A percentile compares a stretch with the other conserved stretches of the same genome.
These are phyloP conservation scores for Xanthoparmelia taractica DNA, from an alignment of 495 filamentous ascomycete genomes.

Conservation along the genomic window DNA sequence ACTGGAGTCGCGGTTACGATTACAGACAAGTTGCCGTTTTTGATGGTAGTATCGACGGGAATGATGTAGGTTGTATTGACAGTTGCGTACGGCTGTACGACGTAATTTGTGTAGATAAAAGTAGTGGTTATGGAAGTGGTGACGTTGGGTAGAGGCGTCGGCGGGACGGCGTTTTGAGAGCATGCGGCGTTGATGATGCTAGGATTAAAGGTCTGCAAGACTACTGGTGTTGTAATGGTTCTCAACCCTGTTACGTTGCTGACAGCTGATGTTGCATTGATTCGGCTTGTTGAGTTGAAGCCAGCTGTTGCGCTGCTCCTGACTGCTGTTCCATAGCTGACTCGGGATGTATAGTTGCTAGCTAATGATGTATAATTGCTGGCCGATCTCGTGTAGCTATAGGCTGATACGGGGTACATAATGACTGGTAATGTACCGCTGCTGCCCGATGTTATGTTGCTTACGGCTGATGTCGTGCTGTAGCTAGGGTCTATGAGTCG, in stretches of 20 bases:
- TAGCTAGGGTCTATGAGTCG: not conserved
- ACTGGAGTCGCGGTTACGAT: not conserved
- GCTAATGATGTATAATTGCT: not conserved
- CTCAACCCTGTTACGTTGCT: not conserved
- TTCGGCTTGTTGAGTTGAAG: not conserved
- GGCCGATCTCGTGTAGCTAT: not conserved
- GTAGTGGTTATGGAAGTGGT: slow-evolving; percentile 2
- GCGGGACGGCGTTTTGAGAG: not conserved
- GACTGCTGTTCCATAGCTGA: not conserved
- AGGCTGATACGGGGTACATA: too few species aligned
- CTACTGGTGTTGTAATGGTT: slow-evolving; percentile 6
- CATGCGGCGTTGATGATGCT: slow-evolving; percentile 17
- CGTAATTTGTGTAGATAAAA: not conserved
- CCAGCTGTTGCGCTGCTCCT: not conserved
- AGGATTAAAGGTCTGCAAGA: slow-evolving; percentile 11
- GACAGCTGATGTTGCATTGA: not conserved
- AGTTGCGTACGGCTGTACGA: not conserved
- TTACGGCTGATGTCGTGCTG: not conserved
- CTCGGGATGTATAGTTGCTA: not conserved
- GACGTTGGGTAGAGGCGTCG: not conserved
- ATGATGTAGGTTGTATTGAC: not conserved
- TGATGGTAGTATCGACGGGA: not conserved
- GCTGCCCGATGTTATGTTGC: not conserved
- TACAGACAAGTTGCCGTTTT: slow-evolving; percentile 1
- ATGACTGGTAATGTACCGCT: not conserved